Evolutionary conservation across 2,329 filamentous ascomycete genomes (phyloP), one percentile per base, ranked within the genome.

Genomic region (Sarocladium oryzae): DNA sequence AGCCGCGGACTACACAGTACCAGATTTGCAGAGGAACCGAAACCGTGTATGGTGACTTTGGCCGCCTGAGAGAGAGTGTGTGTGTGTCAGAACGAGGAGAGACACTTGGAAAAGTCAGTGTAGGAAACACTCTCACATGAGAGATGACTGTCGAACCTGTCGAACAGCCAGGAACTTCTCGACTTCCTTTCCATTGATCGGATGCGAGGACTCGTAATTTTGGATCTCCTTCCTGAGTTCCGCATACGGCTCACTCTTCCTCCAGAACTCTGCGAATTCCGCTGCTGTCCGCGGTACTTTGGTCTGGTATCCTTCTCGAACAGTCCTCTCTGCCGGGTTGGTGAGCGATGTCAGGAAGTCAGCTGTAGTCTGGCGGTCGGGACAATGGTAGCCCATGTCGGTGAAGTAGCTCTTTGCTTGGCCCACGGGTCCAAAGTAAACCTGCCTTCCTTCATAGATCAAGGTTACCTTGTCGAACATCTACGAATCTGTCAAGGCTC

Each of bases 1-100:
- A 93, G 11, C 89, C 89, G 63, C 91, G 85, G 74, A 82, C 83
- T 46, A 95, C 72, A 64, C 90, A 96, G 11, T 96, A 81, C 54
- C 77, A 66, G 56, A 96, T 68, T 66, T 96, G 91, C 66, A 91
- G 83, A 3, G 54, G 49, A 57, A 85, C 88, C 0, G 88, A 92
- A 33, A 96, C 73, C 1, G 89, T 96, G 66, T 86, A 96, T 0
- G 91, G 89, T 1, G 89, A 95, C 64, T 81, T 81, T 46, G 76
- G 66, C 2, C 88, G 85, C 63, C 40, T 45, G 40, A 28, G 10
- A 9, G 3, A 8, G 4, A 28, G 4, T 26, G 4, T 3, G 6
- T 9, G 40, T 28, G 10, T 15, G 15, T n/a, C 38, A 41, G 38
- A 20, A 38, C 9, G n/a, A 7, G n/a, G 38, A 10, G 9, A 6